Base-by-base conservation (phyloP, 352 stramenopile genomes). In the Aphanomyces stellatus region DNA sequence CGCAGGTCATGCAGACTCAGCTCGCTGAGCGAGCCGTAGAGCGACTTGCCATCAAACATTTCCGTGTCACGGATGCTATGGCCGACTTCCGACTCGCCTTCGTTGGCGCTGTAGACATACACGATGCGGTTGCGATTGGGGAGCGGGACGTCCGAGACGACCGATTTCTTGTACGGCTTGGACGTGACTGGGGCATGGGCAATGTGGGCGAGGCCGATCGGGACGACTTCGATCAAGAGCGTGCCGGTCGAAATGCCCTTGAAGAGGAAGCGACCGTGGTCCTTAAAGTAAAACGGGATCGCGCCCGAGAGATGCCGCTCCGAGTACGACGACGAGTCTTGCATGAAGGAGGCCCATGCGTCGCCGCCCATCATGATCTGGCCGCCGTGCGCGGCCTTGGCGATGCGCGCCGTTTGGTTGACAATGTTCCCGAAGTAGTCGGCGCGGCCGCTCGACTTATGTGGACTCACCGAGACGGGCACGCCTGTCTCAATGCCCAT, bases 341-440 rank as follows among this genome's bases (percentile, higher is more conserved):
- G 40, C 17, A 75, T 75, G 51, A 90, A 92, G 7, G 80, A 70
- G 48, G 76, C 87, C 87, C 87, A 95, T 0, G 82, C 84, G 19
- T 92, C 85, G 4, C 82, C 79, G 27, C 87, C 87, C 62, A 95
- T 88, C 33, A 95, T 74, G 24, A 93, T 81, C 69, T 95, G 81
- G 1, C 84, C 83, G 40, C 87, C 87, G 17, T 88, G 80, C 0
- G 87, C 81, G 22, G 84, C 81, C 72, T 95, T 95, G 17, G 87
- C 87, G 62, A 95, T 95, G 48, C 87, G 80, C 4, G 87, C 87
- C 0, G 87, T 95, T 69, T 93, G 84, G 68, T 95, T 95, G 62
- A 95, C 87, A 65, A 95, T 93, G 71, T 93, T 93, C 51, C 87
- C 87, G 51, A 95, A 95, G 72, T 95, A 95, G 70, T 95, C 87